Evolutionary conservation across 2,329 filamentous ascomycete species (phyloP).

Genomic region (Alternaria angustiovoidea): DNA sequence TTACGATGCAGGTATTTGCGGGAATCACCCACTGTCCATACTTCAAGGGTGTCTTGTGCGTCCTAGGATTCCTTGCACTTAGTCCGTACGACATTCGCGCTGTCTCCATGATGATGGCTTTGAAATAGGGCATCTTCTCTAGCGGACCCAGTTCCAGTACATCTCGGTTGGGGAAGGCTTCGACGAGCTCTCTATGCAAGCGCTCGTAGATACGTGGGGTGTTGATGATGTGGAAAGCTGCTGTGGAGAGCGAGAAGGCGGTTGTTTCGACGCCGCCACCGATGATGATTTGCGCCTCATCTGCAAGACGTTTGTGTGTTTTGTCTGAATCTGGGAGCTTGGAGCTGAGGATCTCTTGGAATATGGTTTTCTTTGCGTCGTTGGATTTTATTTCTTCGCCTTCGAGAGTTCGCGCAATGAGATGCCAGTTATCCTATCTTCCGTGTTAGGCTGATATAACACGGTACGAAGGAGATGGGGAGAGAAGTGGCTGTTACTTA

Average conservation of each 20-base stretch:
- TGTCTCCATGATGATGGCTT: slow-evolving; percentile 37
- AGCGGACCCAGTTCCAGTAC: slow-evolving; percentile 33
- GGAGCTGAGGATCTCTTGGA: slow-evolving; percentile 43
- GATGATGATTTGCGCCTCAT: slow-evolving; percentile 51
- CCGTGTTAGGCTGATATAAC: not conserved
- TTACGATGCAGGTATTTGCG: slow-evolving; percentile 45
- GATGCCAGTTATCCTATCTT: slow-evolving; percentile 32
- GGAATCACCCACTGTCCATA: slow-evolving; percentile 45
- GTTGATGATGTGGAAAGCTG: slow-evolving; percentile 45
- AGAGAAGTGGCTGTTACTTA: slow-evolving; percentile 11
- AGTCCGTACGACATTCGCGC: slow-evolving; percentile 51
- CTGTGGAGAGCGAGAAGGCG: slow-evolving; percentile 41
- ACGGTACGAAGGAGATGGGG: not conserved
- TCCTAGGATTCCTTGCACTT: slow-evolving; percentile 49
- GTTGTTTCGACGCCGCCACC: slow-evolving; percentile 53
- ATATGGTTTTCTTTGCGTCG: slow-evolving; percentile 45
- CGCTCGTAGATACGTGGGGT: slow-evolving; percentile 41
- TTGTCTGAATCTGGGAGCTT: slow-evolving; percentile 49
- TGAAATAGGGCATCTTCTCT: slow-evolving; percentile 19
- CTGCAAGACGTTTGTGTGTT: slow-evolving; percentile 46
- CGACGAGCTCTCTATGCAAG: slow-evolving; percentile 42
- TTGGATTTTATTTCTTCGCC: slow-evolving; percentile 43
- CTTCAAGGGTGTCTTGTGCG: slow-evolving; percentile 28
- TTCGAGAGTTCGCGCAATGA: slow-evolving; percentile 37
- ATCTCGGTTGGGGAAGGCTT: slow-evolving; percentile 36